Evolutionary conservation across 129 eudicot genomes (phyloP).

Genomic region (Helianthus annuus): HanXRQr2.0-SUNRISE NC_035442.2:13607393-13607892

Average conservation of each 20-base stretch:
- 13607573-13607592: conserved; percentile 40
- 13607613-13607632: conserved; percentile 59
- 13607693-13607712: conserved; percentile 66
- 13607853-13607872: conserved; percentile 14
- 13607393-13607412: conserved; percentile 44
- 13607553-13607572: conserved; percentile 52
- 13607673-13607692: conserved; percentile 51
- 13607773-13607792: conserved; percentile 55
- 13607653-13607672: conserved; percentile 82
- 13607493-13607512: conserved; percentile 42
- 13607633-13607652: conserved; percentile 67
- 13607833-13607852: conserved; percentile 1
- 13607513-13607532: conserved; percentile 50
- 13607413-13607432: conserved; percentile 38
- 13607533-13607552: conserved; percentile 41
- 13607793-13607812: conserved; percentile 20
- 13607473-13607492: conserved; percentile 31
- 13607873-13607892: background rate
- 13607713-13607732: conserved; percentile 64
- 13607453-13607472: conserved; percentile 51
- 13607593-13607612: conserved; percentile 80
- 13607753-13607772: conserved; percentile 83
- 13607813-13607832: background rate
- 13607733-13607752: conserved; percentile 83
- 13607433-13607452: conserved; percentile 41